These are phyloP conservation scores for Pseudogymnoascus sp. DNA, from an alignment of 2,329 filamentous ascomycete genomes.

Conservation along the genomic window DNA sequence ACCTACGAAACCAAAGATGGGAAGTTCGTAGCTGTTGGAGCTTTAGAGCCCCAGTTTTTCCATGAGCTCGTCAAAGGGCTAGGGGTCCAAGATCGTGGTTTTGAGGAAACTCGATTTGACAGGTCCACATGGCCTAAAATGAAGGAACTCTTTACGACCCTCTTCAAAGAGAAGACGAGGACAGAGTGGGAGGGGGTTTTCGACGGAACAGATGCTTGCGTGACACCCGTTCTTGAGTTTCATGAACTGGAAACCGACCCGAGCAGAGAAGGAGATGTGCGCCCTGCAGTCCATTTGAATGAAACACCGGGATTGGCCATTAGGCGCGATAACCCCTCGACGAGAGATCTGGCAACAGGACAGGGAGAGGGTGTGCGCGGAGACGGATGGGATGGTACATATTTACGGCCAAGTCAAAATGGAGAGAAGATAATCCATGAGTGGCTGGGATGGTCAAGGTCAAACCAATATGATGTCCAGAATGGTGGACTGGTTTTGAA, in stretches of 20 bases:
- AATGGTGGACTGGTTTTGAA: conserved; percentile 54
- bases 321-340: conserved; percentile 36
- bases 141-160: conserved; percentile 48
- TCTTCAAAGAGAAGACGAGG: conserved; percentile 64
- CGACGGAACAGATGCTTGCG: conserved; percentile 86
- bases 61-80: conserved; percentile 59
- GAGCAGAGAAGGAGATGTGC: conserved; percentile 57
- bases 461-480: conserved; percentile 61
- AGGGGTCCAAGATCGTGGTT: conserved; percentile 44
- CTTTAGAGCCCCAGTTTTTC: conserved; percentile 85
- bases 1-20: conserved; percentile 80
- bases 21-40: conserved; percentile 78
- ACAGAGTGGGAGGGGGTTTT: conserved; percentile 79
- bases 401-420: conserved; percentile 60
- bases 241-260: conserved; percentile 54
- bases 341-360: conserved; percentile 34
- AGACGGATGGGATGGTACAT: conserved; percentile 55
- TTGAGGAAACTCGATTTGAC: conserved; percentile 52
- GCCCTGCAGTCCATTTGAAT: conserved; percentile 61
- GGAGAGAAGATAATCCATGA: conserved; percentile 60
- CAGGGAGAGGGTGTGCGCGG: conserved; percentile 61
- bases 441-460: conserved; percentile 75
- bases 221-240: conserved; percentile 77
- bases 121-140: conserved; percentile 61
- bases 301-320: conserved; percentile 63